Base-by-base conservation (phyloP, 208 protist genomes). In the Trypanosoma theileri region DNA sequence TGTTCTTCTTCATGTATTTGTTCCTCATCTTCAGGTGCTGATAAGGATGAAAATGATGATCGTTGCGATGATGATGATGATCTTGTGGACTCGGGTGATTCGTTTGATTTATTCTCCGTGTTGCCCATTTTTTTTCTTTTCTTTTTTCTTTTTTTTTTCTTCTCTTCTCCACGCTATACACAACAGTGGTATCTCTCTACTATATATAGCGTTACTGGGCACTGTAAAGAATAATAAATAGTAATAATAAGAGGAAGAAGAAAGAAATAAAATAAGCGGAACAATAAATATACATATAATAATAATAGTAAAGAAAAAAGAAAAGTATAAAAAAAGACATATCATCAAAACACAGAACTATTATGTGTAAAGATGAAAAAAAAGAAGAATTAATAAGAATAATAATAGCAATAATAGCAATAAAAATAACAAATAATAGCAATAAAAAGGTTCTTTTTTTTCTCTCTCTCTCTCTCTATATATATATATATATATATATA, bases 111-210 rank as follows among this genome's bases (percentile, higher is more conserved):
- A 6, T 35, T 35, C 28, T 35, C 28, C 1, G 40, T 52, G 31
- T 28, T 48, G 17, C 58, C 21, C 40, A 12, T 41, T 3, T 46
- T 35, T 50, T 19, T 65, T 53, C 26, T 50, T 41, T 52, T 6
- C 14, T 63, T 44, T 45, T 28, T 52, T 50, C 24, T 50, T 63
- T 2, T n/a, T 63, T 51, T 24, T 6, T 28, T 52, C 40, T n/a
- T 14, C 3, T 54, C 13, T 64, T 24, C 14, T 4, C 17, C 1
- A n/a, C 6, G 8, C 9, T 11, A 40, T 19, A n/a, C 19, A 3
- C 53, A 54, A 21, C 35, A 45, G 64, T 17, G 10, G 55, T 22
- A 4, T 50, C 40, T 40, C 50, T 9, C 46, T 31, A 22, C 41
- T 45, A 26, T 54, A 22, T n/a, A 19, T 65, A 35, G 28, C 28